phyloP scores from a whole-genome alignment of 805 yeast genomes.

The Teunomyces aglyptinius region DNA sequence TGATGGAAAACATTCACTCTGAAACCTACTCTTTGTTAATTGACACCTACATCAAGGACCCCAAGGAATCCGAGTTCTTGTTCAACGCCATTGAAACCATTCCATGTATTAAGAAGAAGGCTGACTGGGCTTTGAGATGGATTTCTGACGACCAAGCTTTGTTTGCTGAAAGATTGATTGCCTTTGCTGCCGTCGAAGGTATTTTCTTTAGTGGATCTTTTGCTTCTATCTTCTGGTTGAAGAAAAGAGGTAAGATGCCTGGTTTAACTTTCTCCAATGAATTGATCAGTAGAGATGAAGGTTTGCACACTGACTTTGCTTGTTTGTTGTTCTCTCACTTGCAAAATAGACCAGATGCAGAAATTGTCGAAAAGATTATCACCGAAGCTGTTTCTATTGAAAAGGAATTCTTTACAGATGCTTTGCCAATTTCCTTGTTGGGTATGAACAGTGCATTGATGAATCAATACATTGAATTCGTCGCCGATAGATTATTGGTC shows the following conservation, averaged over 20 bases:
- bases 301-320: constrained; percentile 97
- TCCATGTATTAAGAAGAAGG: constrained; percentile 95
- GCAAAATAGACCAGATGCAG: constrained; percentile 79
- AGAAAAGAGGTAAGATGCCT: constrained; percentile 99
- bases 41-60: constrained; percentile 94
- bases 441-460: constrained; percentile 94
- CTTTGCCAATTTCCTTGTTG: constrained; percentile 86
- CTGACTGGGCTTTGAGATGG: constrained; percentile 99
- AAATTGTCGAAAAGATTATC: constrained; percentile 79
- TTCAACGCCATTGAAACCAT: constrained; percentile 95
- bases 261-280: constrained; percentile 98
- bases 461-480: constrained; percentile 98
- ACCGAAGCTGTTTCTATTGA: constrained; percentile 95
- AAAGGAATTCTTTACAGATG: constrained; percentile 91
- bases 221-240: constrained; percentile 98
- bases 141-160: constrained; percentile 82
- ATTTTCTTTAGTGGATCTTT: constrained; percentile 97
- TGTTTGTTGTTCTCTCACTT: constrained; percentile 92
- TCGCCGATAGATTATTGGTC: constrained; percentile 91
- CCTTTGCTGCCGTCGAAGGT: constrained; percentile 99
- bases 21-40: constrained; percentile 94
- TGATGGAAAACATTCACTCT: constrained; percentile 99
- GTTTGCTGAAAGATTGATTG: constrained; percentile 94
- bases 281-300: constrained; percentile 97
- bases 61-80: constrained; percentile 84